These are phyloP conservation scores for Acanthamoeba healyi DNA, from an alignment of 208 protist genomes.

Conservation along the genomic window DNA sequence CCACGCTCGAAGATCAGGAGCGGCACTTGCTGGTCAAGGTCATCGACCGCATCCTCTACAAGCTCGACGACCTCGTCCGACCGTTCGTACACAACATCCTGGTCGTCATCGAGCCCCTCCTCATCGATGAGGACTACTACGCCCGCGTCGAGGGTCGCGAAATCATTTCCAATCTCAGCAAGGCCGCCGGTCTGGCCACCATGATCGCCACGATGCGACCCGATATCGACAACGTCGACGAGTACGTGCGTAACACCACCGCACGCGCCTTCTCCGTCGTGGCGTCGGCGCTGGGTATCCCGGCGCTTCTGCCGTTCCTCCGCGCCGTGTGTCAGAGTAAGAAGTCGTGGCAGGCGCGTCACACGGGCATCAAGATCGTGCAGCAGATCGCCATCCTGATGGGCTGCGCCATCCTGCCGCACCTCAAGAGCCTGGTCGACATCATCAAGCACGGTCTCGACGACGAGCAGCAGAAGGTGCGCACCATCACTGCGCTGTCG, in stretches of 20 bases:
- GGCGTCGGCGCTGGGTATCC: conserved; percentile 97
- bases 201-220: conserved; percentile 98
- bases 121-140: conserved; percentile 98
- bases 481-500: conserved; percentile 96
- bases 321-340: conserved; percentile 97
- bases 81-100: conserved; percentile 99
- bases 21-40: conserved; percentile 99
- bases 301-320: conserved; percentile 97
- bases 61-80: conserved; percentile 97
- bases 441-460: conserved; percentile 96
- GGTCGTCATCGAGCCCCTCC: conserved; percentile 98
- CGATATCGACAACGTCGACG: conserved; percentile 98
- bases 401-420: conserved; percentile 97
- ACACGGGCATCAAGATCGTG: conserved; percentile 98
- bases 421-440: conserved; percentile 95
- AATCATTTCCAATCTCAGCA: conserved; percentile 98
- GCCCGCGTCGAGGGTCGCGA: conserved; percentile 98
- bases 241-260: conserved; percentile 98
- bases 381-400: conserved; percentile 98
- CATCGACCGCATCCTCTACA: conserved; percentile 98
- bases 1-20: conserved; percentile 98
- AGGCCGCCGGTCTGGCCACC: conserved; percentile 97
- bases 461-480: conserved; percentile 91
- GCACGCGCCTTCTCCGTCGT: conserved; percentile 98
- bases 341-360: conserved; percentile 96